phyloP scores from a whole-genome alignment of 2,329 filamentous ascomycete genomes.

The Trichophyton schoenleinii region DNA sequence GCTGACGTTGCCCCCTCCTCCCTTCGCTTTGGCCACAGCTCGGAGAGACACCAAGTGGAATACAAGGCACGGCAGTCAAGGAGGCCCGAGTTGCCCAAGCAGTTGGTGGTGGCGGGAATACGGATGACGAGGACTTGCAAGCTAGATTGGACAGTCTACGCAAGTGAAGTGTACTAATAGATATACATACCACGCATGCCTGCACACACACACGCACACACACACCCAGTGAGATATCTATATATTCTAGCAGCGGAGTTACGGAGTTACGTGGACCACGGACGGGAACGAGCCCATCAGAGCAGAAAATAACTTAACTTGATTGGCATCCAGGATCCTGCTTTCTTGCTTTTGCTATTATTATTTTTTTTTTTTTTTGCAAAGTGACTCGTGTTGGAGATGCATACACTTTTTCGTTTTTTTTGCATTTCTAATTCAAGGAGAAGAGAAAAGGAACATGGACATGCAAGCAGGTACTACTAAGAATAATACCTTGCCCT shows the following conservation, averaged over 20 bases:
- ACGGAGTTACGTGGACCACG: constrained; percentile 5
- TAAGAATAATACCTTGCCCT: background rate
- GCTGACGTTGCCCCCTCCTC: background rate
- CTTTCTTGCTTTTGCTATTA: background rate
- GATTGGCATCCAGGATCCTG: background rate
- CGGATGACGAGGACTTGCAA: constrained; percentile 79
- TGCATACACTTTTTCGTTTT: background rate
- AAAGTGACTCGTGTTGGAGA: background rate
- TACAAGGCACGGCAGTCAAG: constrained; percentile 59
- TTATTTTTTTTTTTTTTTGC: background rate
- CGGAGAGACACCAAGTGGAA: constrained; percentile 75
- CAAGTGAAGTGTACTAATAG: constrained; percentile 28
- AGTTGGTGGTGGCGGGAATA: constrained; percentile 51
- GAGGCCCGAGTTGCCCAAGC: constrained; percentile 78
- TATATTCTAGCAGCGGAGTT: constrained; percentile 8
- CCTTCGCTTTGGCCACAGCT: constrained; percentile 46
- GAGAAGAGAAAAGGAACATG: background rate
- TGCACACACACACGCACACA: background rate
- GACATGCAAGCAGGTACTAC: background rate
- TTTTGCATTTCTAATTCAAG: background rate
- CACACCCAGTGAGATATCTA: background rate
- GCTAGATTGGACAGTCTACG: constrained; percentile 81
- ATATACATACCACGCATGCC: no score
- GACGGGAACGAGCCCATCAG: background rate
- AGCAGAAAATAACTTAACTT: background rate